These are phyloP conservation scores for Hypoxylon rickii DNA, from an alignment of 495 filamentous ascomycete genomes.

Conservation along the genomic window DNA sequence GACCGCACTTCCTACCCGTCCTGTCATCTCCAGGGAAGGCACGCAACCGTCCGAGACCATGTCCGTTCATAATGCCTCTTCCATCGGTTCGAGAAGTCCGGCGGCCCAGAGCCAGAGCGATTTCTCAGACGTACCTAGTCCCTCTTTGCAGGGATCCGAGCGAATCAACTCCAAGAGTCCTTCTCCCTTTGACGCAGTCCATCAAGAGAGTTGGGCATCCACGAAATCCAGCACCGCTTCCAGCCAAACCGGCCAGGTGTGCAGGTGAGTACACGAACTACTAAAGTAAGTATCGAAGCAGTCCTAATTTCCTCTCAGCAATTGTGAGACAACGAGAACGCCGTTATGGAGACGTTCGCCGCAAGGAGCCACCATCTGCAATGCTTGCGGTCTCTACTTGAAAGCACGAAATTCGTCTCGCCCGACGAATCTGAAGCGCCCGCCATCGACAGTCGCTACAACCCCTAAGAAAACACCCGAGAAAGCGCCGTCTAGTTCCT, in stretches of 20 bases:
- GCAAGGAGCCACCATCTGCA: slow-evolving; percentile 92
- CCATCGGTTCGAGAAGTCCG: slow-evolving; percentile 34
- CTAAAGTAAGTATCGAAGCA: not conserved
- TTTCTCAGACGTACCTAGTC: slow-evolving; percentile 36
- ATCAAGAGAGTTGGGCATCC: slow-evolving; percentile 28
- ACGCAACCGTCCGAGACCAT: slow-evolving; percentile 33
- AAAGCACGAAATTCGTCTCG: slow-evolving; percentile 91
- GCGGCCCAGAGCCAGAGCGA: slow-evolving; percentile 33
- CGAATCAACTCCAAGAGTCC: slow-evolving; percentile 39
- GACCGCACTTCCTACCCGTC: slow-evolving; percentile 39
- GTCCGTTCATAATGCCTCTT: slow-evolving; percentile 26
- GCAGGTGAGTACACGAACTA: slow-evolving; percentile 50
- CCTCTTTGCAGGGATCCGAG: slow-evolving; percentile 37
- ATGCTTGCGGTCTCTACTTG: slow-evolving; percentile 93
- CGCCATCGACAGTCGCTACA: slow-evolving; percentile 49
- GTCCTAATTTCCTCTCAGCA: slow-evolving; percentile 59
- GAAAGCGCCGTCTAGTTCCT: slow-evolving; percentile 41
- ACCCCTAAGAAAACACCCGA: slow-evolving; percentile 43
- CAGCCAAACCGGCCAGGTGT: slow-evolving; percentile 54
- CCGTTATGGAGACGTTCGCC: slow-evolving; percentile 95
- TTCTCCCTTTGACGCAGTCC: slow-evolving; percentile 35
- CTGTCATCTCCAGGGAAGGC: slow-evolving; percentile 33
- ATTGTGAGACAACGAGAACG: slow-evolving; percentile 91
- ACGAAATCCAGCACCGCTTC: slow-evolving; percentile 19
- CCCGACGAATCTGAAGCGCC: slow-evolving; percentile 84